Percentiles rank a stretch among this genome's conserved stretches.
Evolutionary conservation across 2,329 filamentous ascomycete genomes (phyloP).

Genomic region (Boeremia exigua): DNA sequence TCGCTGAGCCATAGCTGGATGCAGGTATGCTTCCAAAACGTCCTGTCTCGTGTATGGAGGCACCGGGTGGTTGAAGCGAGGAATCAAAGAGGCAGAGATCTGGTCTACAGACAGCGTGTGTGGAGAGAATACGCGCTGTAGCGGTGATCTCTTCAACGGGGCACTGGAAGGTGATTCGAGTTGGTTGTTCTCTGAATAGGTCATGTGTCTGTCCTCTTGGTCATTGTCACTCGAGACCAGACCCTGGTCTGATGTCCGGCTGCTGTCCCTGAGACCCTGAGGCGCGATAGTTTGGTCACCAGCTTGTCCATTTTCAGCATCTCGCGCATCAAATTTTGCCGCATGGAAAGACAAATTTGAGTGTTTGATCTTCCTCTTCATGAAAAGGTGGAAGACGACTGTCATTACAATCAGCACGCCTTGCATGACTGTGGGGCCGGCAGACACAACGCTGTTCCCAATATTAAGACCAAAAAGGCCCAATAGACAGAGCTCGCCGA

Average conservation of each 20-base stretch:
- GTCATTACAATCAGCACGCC: constrained; percentile 37
- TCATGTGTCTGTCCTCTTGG: background rate
- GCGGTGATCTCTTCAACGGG: background rate
- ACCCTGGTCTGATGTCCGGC: background rate
- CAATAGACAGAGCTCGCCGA: constrained; percentile 81
- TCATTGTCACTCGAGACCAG: background rate
- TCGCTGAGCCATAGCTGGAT: constrained; percentile 18
- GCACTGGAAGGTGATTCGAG: background rate
- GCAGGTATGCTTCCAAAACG: constrained; percentile 22
- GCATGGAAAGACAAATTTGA: background rate
- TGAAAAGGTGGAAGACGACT: constrained; percentile 35
- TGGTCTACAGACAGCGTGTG: constrained; percentile 15
- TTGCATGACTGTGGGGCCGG: constrained; percentile 41
- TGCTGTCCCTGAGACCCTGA: background rate
- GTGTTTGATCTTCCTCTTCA: background rate
- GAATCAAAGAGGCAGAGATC: constrained; percentile 16
- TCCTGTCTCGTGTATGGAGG: constrained; percentile 19
- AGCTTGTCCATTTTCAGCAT: background rate
- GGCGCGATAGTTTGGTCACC: background rate
- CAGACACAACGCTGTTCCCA: constrained; percentile 27
- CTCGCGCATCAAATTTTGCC: background rate
- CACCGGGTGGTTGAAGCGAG: constrained; percentile 16
- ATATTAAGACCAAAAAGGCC: constrained; percentile 69
- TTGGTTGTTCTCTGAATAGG: background rate
- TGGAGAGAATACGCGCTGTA: constrained; percentile 11